Conservation (phyloP, 1,284 basidiomycete genomes). For the Tilletia indica region DNA sequence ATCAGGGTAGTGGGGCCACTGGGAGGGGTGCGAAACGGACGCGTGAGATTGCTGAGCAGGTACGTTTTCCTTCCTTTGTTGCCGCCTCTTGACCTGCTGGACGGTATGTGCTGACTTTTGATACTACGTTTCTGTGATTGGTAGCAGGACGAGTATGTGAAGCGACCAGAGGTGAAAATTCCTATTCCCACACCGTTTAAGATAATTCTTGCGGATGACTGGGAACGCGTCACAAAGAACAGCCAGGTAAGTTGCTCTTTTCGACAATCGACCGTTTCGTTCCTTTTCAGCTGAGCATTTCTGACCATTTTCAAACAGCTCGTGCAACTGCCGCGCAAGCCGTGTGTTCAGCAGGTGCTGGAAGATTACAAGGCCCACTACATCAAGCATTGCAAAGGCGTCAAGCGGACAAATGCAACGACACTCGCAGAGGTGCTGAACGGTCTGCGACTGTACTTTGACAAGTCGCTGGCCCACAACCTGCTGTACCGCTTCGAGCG, state of each 20-base stretch:
- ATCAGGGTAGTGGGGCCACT: conserved; percentile 20
- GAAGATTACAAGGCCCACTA: conserved; percentile 65
- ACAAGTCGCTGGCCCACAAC: conserved; percentile 82
- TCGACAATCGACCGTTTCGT: no score
- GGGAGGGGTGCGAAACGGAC: conserved; percentile 28
- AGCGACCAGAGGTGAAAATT: conserved; percentile 86
- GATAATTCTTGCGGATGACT: conserved; percentile 88
- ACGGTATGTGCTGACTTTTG: neutral
- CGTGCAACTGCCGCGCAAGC: conserved; percentile 77
- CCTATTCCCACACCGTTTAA: conserved; percentile 85
- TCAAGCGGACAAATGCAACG: conserved; percentile 29
- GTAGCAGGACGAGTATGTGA: conserved; percentile 62
- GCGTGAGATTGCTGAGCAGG: conserved; percentile 36
- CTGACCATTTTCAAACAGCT: conserved; percentile 61
- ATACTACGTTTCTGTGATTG: no score
- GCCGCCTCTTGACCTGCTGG: neutral
- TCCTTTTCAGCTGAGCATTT: neutral
- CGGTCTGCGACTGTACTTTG: conserved; percentile 90
- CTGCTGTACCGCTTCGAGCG: conserved; percentile 92
- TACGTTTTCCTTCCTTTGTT: conserved; percentile 15
- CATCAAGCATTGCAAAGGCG: conserved; percentile 17
- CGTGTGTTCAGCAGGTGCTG: conserved; percentile 76
- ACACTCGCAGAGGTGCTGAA: conserved; percentile 76
- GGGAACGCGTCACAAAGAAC: conserved; percentile 95
- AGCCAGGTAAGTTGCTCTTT: conserved; percentile 53